Base-by-base conservation (phyloP, 139 green algal species). In the Coccomyxa sp. region DNA sequence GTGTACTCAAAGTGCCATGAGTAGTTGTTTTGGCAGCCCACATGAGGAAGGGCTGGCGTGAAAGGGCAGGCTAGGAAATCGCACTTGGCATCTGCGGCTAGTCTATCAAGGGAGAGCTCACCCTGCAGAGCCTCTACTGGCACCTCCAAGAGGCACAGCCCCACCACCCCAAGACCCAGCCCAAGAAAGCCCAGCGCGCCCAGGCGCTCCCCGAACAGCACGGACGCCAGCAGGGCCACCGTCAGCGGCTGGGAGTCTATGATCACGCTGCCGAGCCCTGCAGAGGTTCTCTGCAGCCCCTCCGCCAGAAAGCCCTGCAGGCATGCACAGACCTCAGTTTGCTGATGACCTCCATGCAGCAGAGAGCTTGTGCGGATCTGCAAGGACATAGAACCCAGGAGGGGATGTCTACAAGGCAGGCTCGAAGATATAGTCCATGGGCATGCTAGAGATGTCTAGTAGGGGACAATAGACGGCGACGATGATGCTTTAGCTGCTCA, bases 211-310 rank as follows among this genome's bases (percentile, higher is more conserved):
- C 94, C 94, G 81, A 97, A 98, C 10, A 99, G 83, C 38, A 98
- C 37, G 0, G 95, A 82, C 0, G 96, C 95, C 38, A 99, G 89
- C 12, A 98, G 36, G 2, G 96, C 96, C 31, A 99, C 95, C 0
- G 91, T 97, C 9, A 99, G 86, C 0, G 96, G 96, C 86, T 99
- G 96, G 2, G 90, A 97, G 89, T 99, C 96, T 75, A 99, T 99
- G 84, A 98, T 98, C 27, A 98, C 90, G 73, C 77, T 89, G 50
- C 93, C 93, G 24, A 97, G 83, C 6, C 94, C 95, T 27, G 95
- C 95, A 74, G 85, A 85, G 18, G 93, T 97, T 54, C 89, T 82
- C 71, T 92, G 83, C 55, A 99, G 87, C 4, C 95, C 95, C 82
- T 99, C 89, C 0, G 93, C 93, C 7, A 99, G 76, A 79, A 94